Conservation (phyloP, 2,329 filamentous ascomycete genomes). For the Mariannaea elegans region DNA sequence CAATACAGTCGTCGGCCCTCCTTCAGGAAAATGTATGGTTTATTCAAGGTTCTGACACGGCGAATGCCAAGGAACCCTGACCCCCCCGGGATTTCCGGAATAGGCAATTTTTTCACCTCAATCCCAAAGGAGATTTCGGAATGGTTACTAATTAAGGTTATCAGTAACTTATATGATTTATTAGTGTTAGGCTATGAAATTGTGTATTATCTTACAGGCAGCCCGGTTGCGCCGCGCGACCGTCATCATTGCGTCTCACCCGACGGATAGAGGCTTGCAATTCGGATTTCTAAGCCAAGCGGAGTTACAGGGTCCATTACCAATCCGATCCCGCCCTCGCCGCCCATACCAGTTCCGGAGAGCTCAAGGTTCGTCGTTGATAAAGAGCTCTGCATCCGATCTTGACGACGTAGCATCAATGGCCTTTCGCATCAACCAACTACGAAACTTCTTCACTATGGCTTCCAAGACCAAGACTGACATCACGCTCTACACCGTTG, state of each 20-base stretch:
- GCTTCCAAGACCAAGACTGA: constrained; percentile 55
- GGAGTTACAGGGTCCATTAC: not conserved
- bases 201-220: not conserved
- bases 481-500: constrained; percentile 83
- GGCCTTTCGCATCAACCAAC: constrained; percentile 38
- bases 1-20: no score
- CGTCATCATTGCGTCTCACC: not conserved
- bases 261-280: not conserved
- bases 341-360: not conserved
- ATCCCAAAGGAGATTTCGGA: not conserved
- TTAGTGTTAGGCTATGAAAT: not conserved
- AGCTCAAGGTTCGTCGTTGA: not conserved
- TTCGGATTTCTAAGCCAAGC: constrained; percentile 10
- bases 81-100: not conserved
- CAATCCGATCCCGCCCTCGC: not conserved
- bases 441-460: constrained; percentile 42
- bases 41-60: no score
- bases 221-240: not conserved
- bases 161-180: not conserved
- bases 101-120: not conserved
- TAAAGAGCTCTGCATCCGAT: not conserved
- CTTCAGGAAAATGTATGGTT: no score
- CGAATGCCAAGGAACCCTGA: no score
- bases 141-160: not conserved
- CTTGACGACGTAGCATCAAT: constrained; percentile 20